These are phyloP conservation scores for Escovopsis sp. DNA, from an alignment of 2,329 filamentous ascomycete genomes.

Conservation along the genomic window DNA sequence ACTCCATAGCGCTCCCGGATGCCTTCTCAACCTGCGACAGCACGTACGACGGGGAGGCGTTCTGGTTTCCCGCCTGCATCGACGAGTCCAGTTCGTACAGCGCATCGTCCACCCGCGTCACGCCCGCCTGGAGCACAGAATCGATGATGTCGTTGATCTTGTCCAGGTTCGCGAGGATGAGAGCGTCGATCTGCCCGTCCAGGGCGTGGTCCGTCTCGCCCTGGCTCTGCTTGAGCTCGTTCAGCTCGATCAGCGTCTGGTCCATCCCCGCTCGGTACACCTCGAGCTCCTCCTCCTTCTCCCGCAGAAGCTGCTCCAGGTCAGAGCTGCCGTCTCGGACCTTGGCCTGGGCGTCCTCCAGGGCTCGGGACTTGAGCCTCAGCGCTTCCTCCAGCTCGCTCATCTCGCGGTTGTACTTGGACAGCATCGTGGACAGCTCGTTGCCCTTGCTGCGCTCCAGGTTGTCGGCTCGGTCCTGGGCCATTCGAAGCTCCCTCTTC, in stretches of 20 bases:
- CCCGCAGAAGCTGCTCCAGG: slow-evolving; percentile 68
- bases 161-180: slow-evolving; percentile 71
- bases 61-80: slow-evolving; percentile 98
- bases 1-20: slow-evolving; percentile 85
- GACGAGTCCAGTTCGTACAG: slow-evolving; percentile 93
- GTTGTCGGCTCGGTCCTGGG: slow-evolving; percentile 81
- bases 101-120: slow-evolving; percentile 88
- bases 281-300: slow-evolving; percentile 96
- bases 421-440: slow-evolving; percentile 84
- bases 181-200: slow-evolving; percentile 79
- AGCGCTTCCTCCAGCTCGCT: slow-evolving; percentile 89
- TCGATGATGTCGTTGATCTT: slow-evolving; percentile 98
- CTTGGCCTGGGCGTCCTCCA: slow-evolving; percentile 72
- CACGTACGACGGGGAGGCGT: slow-evolving; percentile 86
- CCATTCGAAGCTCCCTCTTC: slow-evolving; percentile 83
- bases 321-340: slow-evolving; percentile 71
- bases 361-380: slow-evolving; percentile 68
- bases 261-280: slow-evolving; percentile 98
- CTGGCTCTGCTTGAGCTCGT: slow-evolving; percentile 66
- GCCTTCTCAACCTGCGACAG: slow-evolving; percentile 96
- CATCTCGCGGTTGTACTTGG: slow-evolving; percentile 95
- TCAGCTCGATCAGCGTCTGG: slow-evolving; percentile 81
- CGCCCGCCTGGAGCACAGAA: slow-evolving; percentile 83
- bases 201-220: slow-evolving; percentile 65
- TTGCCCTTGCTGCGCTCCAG: slow-evolving; percentile 86